phyloP scores from a whole-genome alignment of 1,284 basidiomycete genomes.

The Ganoderma boninense region DNA sequence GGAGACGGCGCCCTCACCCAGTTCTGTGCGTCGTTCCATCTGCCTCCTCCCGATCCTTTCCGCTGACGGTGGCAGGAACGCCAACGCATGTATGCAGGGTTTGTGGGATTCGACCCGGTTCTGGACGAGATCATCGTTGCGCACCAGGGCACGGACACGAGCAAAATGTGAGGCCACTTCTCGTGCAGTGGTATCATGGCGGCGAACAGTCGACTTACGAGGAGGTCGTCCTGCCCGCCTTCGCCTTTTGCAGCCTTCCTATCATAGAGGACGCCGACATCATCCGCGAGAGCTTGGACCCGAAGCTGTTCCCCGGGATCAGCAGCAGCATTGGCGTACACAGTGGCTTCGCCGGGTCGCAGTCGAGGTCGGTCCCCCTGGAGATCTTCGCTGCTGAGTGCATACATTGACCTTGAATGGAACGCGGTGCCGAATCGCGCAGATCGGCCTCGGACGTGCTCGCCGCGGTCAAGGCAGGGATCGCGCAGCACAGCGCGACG shows the following conservation, averaged over 20 bases:
- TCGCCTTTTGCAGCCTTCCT: constrained; percentile 34
- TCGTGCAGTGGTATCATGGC: not conserved
- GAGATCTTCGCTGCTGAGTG: too few species aligned
- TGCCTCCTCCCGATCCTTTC: not conserved
- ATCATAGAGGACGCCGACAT: constrained; percentile 45
- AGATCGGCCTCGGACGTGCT: constrained; percentile 48
- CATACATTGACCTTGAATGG: not conserved
- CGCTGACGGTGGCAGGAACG: constrained; percentile 20
- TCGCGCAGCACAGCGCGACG: constrained; percentile 39
- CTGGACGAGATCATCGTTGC: constrained; percentile 55
- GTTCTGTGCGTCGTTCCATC: constrained; percentile 47
- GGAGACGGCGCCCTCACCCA: constrained; percentile 63
- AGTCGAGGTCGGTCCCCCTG: constrained; percentile 54
- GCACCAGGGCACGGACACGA: constrained; percentile 61
- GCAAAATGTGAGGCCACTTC: constrained; percentile 50
- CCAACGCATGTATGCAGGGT: constrained; percentile 39
- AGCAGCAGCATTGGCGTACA: constrained; percentile 58
- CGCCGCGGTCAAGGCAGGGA: constrained; percentile 45
- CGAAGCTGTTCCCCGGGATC: constrained; percentile 64
- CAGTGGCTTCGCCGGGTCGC: constrained; percentile 61
- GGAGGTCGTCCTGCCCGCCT: constrained; percentile 12
- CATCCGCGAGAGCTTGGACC: constrained; percentile 37
- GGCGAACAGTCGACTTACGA: not conserved
- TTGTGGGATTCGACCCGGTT: constrained; percentile 56
- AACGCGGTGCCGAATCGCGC: not conserved